Conservation (phyloP, 306 rosid species). For the Castanea crenata region DNA sequence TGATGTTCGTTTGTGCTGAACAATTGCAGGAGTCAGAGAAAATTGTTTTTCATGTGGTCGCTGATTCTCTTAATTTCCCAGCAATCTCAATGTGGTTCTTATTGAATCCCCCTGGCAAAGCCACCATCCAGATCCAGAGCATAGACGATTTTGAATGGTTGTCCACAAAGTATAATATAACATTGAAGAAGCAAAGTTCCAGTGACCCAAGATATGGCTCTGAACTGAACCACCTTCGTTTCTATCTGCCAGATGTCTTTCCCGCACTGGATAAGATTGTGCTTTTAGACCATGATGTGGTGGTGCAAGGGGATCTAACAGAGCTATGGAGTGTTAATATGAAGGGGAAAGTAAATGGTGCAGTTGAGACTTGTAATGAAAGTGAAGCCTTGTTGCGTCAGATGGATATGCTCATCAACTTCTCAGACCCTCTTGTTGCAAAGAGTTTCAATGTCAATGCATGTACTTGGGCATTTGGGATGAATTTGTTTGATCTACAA, state of each 20-base stretch:
- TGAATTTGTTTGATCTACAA: slow-evolving; percentile 81
- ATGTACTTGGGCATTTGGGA: slow-evolving; percentile 98
- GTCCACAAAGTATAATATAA: slow-evolving; percentile 39
- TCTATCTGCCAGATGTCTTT: slow-evolving; percentile 80
- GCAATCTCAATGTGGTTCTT: slow-evolving; percentile 94
- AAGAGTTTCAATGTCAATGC: slow-evolving; percentile 64
- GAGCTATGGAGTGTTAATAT: slow-evolving; percentile 62
- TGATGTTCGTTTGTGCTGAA: slow-evolving; percentile 19
- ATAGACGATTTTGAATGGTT: slow-evolving; percentile 66
- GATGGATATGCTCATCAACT: slow-evolving; percentile 72
- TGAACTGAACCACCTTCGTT: slow-evolving; percentile 89
- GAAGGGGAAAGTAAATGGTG: slow-evolving; percentile 77
- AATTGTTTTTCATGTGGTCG: slow-evolving; percentile 86
- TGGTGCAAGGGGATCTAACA: slow-evolving; percentile 78
- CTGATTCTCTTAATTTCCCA: slow-evolving; percentile 83
- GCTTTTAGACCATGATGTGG: slow-evolving; percentile 93
- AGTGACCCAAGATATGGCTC: slow-evolving; percentile 77
- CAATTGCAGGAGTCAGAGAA: slow-evolving; percentile 74
- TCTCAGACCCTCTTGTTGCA: slow-evolving; percentile 76
- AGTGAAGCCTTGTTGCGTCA: slow-evolving; percentile 53
- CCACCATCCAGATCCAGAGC: slow-evolving; percentile 72
- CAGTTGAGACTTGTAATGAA: slow-evolving; percentile 71
- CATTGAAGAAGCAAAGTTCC: slow-evolving; percentile 41
- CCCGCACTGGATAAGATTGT: slow-evolving; percentile 70
- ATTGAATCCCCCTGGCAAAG: slow-evolving; percentile 80